Evolutionary conservation across 75 land plant species (phyloP).

Genomic region (Selaginella tamariscina): DNA sequence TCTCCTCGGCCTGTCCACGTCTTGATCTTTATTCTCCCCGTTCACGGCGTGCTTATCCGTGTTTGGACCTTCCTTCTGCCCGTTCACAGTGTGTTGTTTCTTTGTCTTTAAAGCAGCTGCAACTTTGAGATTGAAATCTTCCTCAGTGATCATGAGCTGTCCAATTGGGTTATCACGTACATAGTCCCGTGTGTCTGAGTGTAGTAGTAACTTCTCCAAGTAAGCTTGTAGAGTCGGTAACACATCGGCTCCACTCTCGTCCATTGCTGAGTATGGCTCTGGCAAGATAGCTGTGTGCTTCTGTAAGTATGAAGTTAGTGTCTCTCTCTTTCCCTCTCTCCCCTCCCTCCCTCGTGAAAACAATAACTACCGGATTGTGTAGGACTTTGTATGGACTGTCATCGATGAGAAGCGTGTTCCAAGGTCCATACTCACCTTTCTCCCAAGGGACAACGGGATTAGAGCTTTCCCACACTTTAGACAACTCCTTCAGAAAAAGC

Average conservation of each 20-base stretch:
- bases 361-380: conserved; percentile 56
- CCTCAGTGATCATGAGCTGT: not conserved
- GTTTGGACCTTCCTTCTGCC: no score
- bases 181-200: not conserved
- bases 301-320: conserved; percentile 24
- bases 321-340: no score
- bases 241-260: conserved; percentile 6
- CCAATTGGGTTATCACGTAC: not conserved
- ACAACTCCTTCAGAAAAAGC: conserved; percentile 58
- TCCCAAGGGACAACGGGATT: conserved; percentile 55
- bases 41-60: no score
- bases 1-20: no score
- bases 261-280: conserved; percentile 28
- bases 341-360: not conserved
- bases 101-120: no score
- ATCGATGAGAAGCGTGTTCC: conserved; percentile 72
- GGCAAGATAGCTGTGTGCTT: conserved; percentile 59
- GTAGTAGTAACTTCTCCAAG: not conserved
- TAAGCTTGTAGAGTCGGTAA: not conserved
- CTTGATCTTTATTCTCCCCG: no score
- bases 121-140: no score
- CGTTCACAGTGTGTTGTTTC: no score
- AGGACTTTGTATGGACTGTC: conserved; percentile 88
- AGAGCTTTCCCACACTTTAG: conserved; percentile 52
- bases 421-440: conserved; percentile 49